These are phyloP conservation scores for Neurospora pannonica DNA, from an alignment of 495 filamentous ascomycete species.

Conservation along the genomic window DNA sequence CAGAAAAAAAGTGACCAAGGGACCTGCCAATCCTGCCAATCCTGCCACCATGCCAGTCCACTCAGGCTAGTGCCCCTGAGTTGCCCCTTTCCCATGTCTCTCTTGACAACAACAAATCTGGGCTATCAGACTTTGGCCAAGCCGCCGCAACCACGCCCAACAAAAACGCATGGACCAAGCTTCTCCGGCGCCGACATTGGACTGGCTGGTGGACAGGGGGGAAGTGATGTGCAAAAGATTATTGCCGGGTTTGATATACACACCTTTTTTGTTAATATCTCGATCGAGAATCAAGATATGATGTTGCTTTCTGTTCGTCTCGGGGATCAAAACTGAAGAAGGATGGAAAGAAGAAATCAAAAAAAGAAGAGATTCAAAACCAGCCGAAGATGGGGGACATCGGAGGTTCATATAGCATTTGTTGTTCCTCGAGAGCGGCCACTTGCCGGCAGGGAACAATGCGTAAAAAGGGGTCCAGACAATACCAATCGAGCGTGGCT, in stretches of 20 bases:
- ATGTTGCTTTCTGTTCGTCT: not conserved
- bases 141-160: not conserved
- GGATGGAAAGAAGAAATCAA: not conserved
- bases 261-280: not conserved
- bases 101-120: not conserved
- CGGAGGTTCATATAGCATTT: not conserved
- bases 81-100: not conserved
- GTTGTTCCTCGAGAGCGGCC: not conserved
- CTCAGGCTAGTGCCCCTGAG: not conserved
- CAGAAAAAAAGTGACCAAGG: not conserved
- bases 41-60: not conserved
- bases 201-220: not conserved
- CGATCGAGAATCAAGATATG: not conserved
- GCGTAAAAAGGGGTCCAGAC: not conserved
- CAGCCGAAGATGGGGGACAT: not conserved
- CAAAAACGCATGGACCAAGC: not conserved
- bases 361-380: not conserved
- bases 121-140: not conserved
- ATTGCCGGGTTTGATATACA: not conserved
- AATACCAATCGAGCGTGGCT: not conserved
- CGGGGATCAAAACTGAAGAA: not conserved
- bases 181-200: not conserved
- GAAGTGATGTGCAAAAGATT: not conserved
- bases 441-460: not conserved
- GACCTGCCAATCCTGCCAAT: not conserved